These are phyloP conservation scores for Spirogloea muscicola DNA, from an alignment of 139 green algal species.

Conservation along the genomic window DNA sequence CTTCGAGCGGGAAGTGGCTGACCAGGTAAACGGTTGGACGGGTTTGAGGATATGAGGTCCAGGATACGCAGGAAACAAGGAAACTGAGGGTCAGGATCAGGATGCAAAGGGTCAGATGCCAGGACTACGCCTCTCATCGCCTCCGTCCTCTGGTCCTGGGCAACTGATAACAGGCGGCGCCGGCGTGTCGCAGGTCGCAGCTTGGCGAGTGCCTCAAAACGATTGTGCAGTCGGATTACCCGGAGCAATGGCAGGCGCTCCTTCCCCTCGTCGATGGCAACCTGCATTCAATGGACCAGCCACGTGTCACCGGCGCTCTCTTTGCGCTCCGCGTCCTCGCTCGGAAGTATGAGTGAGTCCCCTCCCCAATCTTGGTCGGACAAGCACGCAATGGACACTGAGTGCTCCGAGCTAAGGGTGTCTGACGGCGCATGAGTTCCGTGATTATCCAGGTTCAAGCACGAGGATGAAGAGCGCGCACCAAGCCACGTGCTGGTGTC, in stretches of 20 bases:
- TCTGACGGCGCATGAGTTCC: no score
- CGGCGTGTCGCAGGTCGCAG: slow-evolving; percentile 59
- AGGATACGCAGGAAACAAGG: no score
- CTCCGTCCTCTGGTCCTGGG: no score
- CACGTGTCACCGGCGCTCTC: slow-evolving; percentile 71
- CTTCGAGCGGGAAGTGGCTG: no score
- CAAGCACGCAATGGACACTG: neutral
- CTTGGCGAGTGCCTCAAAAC: slow-evolving; percentile 78
- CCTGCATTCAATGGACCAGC: slow-evolving; percentile 64
- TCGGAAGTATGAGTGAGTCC: slow-evolving; percentile 85
- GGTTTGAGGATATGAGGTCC: no score
- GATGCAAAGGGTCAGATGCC: no score
- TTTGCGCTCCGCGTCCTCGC: slow-evolving; percentile 74
- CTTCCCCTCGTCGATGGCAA: slow-evolving; percentile 56
- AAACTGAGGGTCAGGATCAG: no score
- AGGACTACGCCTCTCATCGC: no score
- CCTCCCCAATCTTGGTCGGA: neutral
- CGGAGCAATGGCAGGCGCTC: slow-evolving; percentile 77
- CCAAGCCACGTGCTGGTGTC: slow-evolving; percentile 56
- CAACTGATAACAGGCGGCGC: no score
- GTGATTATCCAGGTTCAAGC: slow-evolving; percentile 80
- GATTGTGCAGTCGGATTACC: slow-evolving; percentile 82
- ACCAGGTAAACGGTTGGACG: no score
- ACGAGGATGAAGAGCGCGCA: slow-evolving; percentile 65
- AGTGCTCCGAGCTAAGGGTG: neutral